Evolutionary conservation across 768 basidiomycete species (phyloP).

Genomic region (Leccinum truebloodii): DNA sequence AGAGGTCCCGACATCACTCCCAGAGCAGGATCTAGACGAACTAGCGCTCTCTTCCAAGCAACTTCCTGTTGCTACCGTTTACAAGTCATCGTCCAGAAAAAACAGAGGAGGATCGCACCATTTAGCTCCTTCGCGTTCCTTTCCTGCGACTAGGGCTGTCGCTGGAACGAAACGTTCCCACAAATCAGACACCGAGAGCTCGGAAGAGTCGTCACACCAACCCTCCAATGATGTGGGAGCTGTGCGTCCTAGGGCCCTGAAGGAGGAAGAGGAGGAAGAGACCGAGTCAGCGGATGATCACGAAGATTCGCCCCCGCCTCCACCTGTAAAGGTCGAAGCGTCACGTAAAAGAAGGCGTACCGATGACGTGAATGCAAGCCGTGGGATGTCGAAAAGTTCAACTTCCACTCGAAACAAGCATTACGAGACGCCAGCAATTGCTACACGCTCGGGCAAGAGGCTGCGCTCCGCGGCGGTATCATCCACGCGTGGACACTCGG

Average conservation of each 20-base stretch:
- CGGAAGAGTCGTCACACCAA: slow-evolving; percentile 16
- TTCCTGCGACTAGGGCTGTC: slow-evolving; percentile 8
- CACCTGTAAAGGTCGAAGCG: slow-evolving; percentile 19
- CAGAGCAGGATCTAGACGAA: slow-evolving; percentile 47
- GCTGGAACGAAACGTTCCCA: slow-evolving; percentile 23
- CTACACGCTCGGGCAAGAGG: slow-evolving; percentile 39
- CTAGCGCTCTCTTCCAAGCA: slow-evolving; percentile 12
- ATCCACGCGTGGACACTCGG: slow-evolving; percentile 18
- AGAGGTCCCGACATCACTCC: slow-evolving; percentile 60
- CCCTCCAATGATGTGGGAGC: slow-evolving; percentile 33
- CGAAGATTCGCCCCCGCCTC: slow-evolving; percentile 36
- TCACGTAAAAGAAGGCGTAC: slow-evolving; percentile 49
- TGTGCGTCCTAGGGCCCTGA: slow-evolving; percentile 16
- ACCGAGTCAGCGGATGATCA: slow-evolving; percentile 44
- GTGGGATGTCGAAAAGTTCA: slow-evolving; percentile 24
- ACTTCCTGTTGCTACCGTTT: slow-evolving; percentile 7
- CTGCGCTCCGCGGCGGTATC: slow-evolving; percentile 41
- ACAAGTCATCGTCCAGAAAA: slow-evolving; percentile 10
- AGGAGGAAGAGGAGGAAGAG: slow-evolving; percentile 38
- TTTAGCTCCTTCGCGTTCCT: slow-evolving; percentile 6
- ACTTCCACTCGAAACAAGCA: slow-evolving; percentile 30
- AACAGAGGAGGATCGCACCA: slow-evolving; percentile 1
- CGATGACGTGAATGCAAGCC: slow-evolving; percentile 28
- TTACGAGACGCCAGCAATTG: slow-evolving; percentile 29
- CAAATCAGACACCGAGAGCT: slow-evolving; percentile 29